Evolutionary conservation across 2,329 filamentous ascomycete genomes (phyloP), one percentile per base, ranked within the genome.

Genomic region (Simplicillium aogashimaense): DNA sequence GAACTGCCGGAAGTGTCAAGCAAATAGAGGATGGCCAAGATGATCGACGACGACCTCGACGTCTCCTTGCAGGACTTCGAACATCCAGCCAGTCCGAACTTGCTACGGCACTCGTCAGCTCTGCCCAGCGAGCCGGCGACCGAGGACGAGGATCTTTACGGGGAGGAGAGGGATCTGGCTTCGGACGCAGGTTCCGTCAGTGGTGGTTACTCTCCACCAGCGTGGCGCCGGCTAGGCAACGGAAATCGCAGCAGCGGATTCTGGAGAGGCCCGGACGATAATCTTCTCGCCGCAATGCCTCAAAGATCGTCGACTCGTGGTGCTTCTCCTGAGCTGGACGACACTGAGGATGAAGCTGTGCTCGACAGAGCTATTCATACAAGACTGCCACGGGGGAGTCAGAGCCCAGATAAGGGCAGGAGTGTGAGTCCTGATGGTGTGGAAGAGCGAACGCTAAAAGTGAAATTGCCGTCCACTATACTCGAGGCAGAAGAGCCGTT

Each of bases 171-270:
- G 30, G 30, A 32, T 32, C 20, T 25, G 20, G 20, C 20, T 25
- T 64, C 59, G 60, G 70, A 66, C 49, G 54, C 48, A 50, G 61
- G 47, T 53, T 77, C 72, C 54, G 66, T 48, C 52, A 38, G 35
- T 43, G 72, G 71, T 67, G 73, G 72, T 46, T 78, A 72, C 64
- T 76, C 70, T 53, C 74, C 74, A 42, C 74, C 74, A 47, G 74
- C 74, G 36, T 78, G 74, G 74, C 67, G 71, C 54, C 72, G 72
- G 48, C 71, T 77, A 59, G 69, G 66, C 63, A 77, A 76, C 67
- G 74, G 72, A 51, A 66, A 69, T 48, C 66, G 69, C 54, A 74
- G 67, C 57, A 73, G 65, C 52, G 72, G 73, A 47, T 78, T 80
- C 55, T 80, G 81, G 71, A 71, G 72, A 50, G 50, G 53, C n/a